These are phyloP conservation scores for Nakazawaea wickerhamii DNA, from an alignment of 805 yeast genomes.

Conservation along the genomic window DNA sequence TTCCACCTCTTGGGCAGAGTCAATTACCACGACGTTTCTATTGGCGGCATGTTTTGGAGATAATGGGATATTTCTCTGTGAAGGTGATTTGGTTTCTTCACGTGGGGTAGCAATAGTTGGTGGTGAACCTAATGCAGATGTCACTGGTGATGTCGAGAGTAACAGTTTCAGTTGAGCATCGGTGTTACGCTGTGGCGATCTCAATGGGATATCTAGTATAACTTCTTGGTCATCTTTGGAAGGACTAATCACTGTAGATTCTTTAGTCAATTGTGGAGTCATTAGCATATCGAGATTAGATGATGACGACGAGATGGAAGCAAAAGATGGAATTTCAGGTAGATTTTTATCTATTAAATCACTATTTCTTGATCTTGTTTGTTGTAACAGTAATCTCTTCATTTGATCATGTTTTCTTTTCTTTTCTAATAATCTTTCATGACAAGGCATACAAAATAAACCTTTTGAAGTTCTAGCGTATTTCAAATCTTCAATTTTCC, in stretches of 20 bases:
- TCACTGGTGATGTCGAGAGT: neutral
- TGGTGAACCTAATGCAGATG: neutral
- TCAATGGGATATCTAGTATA: constrained; percentile 23
- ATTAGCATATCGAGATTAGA: neutral
- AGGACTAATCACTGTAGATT: neutral
- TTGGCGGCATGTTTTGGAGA: constrained; percentile 9
- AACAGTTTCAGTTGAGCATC: neutral
- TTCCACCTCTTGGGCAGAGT: no score
- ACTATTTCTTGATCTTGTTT: constrained; percentile 13
- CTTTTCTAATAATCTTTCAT: constrained; percentile 72
- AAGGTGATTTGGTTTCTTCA: constrained; percentile 7
- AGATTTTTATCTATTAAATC: constrained; percentile 10
- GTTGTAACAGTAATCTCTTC: constrained; percentile 22
- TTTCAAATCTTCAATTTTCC: constrained; percentile 77
- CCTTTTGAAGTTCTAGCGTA: constrained; percentile 94
- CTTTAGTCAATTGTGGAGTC: constrained; percentile 6
- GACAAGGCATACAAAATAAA: constrained; percentile 88
- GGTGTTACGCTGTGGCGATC: constrained; percentile 23
- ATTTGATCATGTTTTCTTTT: constrained; percentile 58
- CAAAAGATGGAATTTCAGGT: constrained; percentile 8
- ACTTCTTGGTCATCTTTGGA: constrained; percentile 16
- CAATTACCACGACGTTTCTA: constrained; percentile 20
- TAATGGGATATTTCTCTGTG: constrained; percentile 2
- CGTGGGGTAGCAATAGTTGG: no score
- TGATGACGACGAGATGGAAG: constrained; percentile 1